Conservation (phyloP, 306 rosid species). For the Luffa aegyptiaca region DNA sequence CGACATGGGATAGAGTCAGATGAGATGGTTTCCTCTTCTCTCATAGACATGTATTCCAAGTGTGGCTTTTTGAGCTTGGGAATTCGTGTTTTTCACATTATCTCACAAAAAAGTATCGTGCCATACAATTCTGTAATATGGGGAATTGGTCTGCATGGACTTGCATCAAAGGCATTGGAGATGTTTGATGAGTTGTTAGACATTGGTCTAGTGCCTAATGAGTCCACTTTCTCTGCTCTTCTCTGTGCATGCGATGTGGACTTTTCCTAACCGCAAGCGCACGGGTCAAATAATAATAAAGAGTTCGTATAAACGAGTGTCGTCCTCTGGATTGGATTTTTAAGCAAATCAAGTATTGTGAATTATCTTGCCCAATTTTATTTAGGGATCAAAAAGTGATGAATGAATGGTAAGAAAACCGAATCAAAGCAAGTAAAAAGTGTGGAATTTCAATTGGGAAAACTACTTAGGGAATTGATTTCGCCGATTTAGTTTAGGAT, state of each 20-base stretch:
- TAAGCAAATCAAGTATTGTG: too few species aligned
- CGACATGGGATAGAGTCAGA: constrained; percentile 53
- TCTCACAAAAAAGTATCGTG: constrained; percentile 48
- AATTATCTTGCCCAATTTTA: too few species aligned
- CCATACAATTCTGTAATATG: constrained; percentile 67
- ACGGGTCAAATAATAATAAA: too few species aligned
- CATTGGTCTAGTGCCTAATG: constrained; percentile 49
- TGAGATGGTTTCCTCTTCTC: constrained; percentile 68
- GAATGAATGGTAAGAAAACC: too few species aligned
- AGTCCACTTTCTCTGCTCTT: constrained; percentile 70
- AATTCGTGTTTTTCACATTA: constrained; percentile 29
- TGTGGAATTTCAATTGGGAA: too few species aligned
- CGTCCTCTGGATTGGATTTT: too few species aligned
- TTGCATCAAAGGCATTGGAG: constrained; percentile 45
- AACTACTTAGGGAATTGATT: too few species aligned
- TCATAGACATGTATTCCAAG: constrained; percentile 66
- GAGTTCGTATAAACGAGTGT: too few species aligned
- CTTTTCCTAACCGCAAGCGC: too few species aligned
- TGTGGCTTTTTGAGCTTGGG: constrained; percentile 63
- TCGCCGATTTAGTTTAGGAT: too few species aligned
- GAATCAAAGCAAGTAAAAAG: too few species aligned
- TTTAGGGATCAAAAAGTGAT: too few species aligned
- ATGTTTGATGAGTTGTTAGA: constrained; percentile 41
- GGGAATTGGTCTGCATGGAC: constrained; percentile 74
- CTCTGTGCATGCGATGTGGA: constrained; percentile 70